phyloP scores from a whole-genome alignment of 1,139 yeast species.

The Yamadazyma triangularis region DNA sequence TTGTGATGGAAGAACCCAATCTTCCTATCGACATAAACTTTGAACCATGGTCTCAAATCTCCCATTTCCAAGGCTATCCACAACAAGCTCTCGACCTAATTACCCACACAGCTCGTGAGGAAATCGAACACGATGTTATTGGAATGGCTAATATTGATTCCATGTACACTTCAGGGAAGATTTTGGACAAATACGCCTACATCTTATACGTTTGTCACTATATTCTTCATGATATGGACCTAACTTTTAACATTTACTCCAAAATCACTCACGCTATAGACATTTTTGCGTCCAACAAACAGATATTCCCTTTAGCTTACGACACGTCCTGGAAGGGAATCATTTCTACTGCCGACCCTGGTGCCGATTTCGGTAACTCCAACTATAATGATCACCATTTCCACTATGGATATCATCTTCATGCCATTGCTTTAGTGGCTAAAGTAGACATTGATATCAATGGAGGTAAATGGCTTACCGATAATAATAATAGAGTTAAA shows the following conservation, averaged over 20 bases:
- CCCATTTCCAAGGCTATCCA: constrained; percentile 28
- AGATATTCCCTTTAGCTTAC: constrained; percentile 59
- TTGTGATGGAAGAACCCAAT: constrained; percentile 42
- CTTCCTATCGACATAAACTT: constrained; percentile 50
- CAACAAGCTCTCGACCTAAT: constrained; percentile 35
- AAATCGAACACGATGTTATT: constrained; percentile 50
- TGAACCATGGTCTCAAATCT: constrained; percentile 56
- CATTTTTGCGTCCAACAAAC: constrained; percentile 53
- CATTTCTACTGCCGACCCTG: constrained; percentile 61
- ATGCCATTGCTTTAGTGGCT: constrained; percentile 65
- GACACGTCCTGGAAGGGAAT: constrained; percentile 74
- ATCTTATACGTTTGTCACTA: constrained; percentile 59
- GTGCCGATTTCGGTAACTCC: constrained; percentile 72
- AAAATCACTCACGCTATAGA: constrained; percentile 56
- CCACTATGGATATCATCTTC: constrained; percentile 75
- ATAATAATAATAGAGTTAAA: constrained; percentile 19
- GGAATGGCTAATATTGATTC: constrained; percentile 60
- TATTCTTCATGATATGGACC: constrained; percentile 43
- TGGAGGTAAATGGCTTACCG: constrained; percentile 23
- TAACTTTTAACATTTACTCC: constrained; percentile 43
- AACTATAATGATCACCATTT: constrained; percentile 80
- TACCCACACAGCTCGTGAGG: constrained; percentile 44
- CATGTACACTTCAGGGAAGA: constrained; percentile 76
- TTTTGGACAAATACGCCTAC: constrained; percentile 71
- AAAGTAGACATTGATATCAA: constrained; percentile 40